Conservation (phyloP, 2,329 filamentous ascomycete species). For the Ceratocystis ficicola region DNA sequence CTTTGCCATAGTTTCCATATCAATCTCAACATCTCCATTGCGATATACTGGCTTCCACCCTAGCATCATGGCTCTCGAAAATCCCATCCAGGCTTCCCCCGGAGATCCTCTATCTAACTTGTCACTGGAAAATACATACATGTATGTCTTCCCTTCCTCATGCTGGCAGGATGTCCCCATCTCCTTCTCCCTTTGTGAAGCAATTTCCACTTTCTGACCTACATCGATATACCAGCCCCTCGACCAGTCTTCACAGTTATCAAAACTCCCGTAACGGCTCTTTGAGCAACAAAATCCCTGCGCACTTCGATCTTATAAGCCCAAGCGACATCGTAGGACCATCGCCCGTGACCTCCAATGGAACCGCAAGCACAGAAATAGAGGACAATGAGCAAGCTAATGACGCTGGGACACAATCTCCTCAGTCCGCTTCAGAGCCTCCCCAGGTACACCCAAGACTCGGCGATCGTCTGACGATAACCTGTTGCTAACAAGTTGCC, state of each 20-base stretch:
- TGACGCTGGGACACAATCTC: slow-evolving; percentile 34
- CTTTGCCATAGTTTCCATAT: neutral
- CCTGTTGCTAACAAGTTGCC: neutral
- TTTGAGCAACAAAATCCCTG: slow-evolving; percentile 35
- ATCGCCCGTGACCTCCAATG: slow-evolving; percentile 74
- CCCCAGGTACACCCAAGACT: slow-evolving; percentile 16
- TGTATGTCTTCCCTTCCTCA: neutral
- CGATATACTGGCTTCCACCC: neutral
- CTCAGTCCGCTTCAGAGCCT: slow-evolving; percentile 9
- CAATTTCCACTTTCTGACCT: neutral
- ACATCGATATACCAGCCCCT: slow-evolving; percentile 31
- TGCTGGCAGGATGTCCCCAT: neutral
- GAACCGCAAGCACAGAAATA: slow-evolving; percentile 71
- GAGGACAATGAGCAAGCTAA: slow-evolving; percentile 58
- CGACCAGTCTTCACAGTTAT: slow-evolving; percentile 31
- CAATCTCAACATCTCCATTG: too few relatives aligned
- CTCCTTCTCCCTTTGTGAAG: neutral
- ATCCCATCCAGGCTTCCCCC: neutral
- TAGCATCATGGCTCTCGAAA: neutral
- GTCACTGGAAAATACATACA: neutral
- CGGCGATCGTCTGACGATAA: neutral
- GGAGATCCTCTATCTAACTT: neutral
- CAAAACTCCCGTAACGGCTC: slow-evolving; percentile 42
- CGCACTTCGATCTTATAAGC: slow-evolving; percentile 46
- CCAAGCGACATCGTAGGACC: slow-evolving; percentile 63